Evolutionary conservation across 2,329 filamentous ascomycete genomes (phyloP).

Genomic region (Calonectria honghensis): DNA sequence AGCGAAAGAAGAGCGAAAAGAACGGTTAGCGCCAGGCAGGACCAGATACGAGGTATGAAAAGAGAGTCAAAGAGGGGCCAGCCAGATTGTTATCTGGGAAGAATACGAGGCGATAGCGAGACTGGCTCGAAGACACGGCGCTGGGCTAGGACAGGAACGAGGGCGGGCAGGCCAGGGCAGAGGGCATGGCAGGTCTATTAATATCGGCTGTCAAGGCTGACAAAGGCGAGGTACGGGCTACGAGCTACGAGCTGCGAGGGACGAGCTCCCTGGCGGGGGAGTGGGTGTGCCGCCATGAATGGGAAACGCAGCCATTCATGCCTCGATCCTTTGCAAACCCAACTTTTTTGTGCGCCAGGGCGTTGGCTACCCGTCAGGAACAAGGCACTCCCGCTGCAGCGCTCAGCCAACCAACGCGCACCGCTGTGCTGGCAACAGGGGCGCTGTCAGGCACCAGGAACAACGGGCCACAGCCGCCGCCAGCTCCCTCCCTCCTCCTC

Average conservation of each 20-base stretch:
- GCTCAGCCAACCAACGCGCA: not conserved
- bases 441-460: slow-evolving; percentile 18
- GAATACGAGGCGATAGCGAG: slow-evolving; percentile 36
- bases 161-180: slow-evolving; percentile 13
- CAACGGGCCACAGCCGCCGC: not conserved
- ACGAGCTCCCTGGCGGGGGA: not conserved
- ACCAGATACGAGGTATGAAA: slow-evolving; percentile 29
- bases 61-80: slow-evolving; percentile 34
- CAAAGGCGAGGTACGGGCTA: not conserved
- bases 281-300: slow-evolving; percentile 31
- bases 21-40: slow-evolving; percentile 30
- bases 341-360: not conserved
- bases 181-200: slow-evolving; percentile 32
- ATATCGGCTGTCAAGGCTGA: slow-evolving; percentile 26
- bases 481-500: not conserved
- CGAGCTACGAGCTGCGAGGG: slow-evolving; percentile 1
- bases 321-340: not conserved
- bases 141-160: slow-evolving; percentile 27
- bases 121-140: slow-evolving; percentile 23
- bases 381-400: not conserved
- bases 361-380: not conserved
- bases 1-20: slow-evolving; percentile 13
- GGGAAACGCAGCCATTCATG: slow-evolving; percentile 22
- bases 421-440: not conserved
- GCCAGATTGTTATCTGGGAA: slow-evolving; percentile 27